These are phyloP conservation scores for Coccinonectria pachysandricola DNA, from an alignment of 2,329 filamentous ascomycete species.

Conservation along the genomic window DNA sequence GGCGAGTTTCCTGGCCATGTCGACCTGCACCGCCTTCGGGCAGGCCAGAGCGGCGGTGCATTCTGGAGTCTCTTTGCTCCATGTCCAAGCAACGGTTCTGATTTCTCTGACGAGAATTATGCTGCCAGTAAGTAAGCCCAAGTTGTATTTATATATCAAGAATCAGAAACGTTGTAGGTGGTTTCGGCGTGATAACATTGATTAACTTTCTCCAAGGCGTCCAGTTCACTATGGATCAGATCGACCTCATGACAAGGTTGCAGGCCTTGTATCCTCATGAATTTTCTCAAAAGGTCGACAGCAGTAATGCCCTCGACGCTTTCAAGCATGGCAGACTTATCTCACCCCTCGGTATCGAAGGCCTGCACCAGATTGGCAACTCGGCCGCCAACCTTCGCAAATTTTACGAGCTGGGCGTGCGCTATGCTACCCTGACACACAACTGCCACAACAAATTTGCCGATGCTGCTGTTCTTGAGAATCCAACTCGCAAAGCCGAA, in stretches of 20 bases:
- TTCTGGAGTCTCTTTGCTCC: conserved; percentile 85
- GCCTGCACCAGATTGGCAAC: conserved; percentile 90
- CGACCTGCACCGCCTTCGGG: conserved; percentile 64
- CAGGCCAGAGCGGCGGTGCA: conserved; percentile 68
- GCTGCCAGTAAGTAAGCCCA: conserved; percentile 51
- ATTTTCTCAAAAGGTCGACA: conserved; percentile 56
- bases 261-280: conserved; percentile 52
- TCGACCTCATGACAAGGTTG: conserved; percentile 62
- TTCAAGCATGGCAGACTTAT: conserved; percentile 57
- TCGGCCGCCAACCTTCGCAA: conserved; percentile 63
- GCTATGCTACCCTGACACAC: conserved; percentile 83
- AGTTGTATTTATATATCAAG: no score
- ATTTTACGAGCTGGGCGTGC: conserved; percentile 68
- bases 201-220: conserved; percentile 48
- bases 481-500: conserved; percentile 37
- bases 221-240: conserved; percentile 59
- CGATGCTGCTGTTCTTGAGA: conserved; percentile 63
- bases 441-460: conserved; percentile 89
- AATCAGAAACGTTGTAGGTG: no score
- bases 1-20: conserved; percentile 62
- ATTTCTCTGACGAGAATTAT: conserved; percentile 68
- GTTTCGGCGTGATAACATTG: no score
- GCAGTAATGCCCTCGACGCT: conserved; percentile 48
- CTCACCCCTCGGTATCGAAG: conserved; percentile 73
- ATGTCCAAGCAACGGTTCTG: conserved; percentile 61